Base-by-base conservation (phyloP, 2,329 filamentous ascomycete genomes). In the Fusarium sp. region DNA sequence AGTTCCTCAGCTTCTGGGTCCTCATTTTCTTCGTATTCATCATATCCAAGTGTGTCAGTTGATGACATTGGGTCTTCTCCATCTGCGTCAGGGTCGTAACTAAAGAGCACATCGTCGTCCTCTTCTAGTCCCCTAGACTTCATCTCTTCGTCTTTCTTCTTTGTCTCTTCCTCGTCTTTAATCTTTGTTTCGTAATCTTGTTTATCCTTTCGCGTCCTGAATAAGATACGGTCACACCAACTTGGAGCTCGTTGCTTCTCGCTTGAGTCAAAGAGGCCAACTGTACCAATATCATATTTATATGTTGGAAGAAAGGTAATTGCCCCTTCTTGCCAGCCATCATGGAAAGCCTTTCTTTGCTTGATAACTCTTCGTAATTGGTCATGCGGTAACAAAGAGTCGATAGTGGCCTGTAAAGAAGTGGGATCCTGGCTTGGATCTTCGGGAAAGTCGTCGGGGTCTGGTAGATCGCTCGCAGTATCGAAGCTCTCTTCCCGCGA, bases 141-240 rank as follows among this genome's bases (percentile, higher is more conserved):
- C 93, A 98, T 94, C 72, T 97, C 93, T 66, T 93, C 91, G 72
- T 98, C 94, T 69, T 88, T 91, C 74, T 89, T 91, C 71, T 87
- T 89, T 1, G 92, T 87, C 26, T 90, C 87, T 60, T 89, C 88
- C 64, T 91, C 88, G 59, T 95, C 91, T 60, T 85, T 84, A 2
- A 87, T 78, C 60, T 87, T 90, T 38, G 83, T 83, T 54, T 94
- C 89, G 73, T 93, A 91, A 6, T 85, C 85, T 30, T 91, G 81
- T 69, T 88, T 91, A 76, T 96, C 91, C 49, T 85, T 88, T 42
- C 91, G 89, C 4, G 94, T 96, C 11, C 95, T 88, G 79, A 91
- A 99, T 2, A 99, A 81, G 48, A 99, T 95, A 18, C 96, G 92
- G 81, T 99, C 96, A 79, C 96, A 99, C 95, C 96, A 99, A 78